Percentiles rank a stretch among this genome's conserved stretches.
Evolutionary conservation across 768 basidiomycete genomes (phyloP).

Genomic region (Exsudoporus frostii): DNA sequence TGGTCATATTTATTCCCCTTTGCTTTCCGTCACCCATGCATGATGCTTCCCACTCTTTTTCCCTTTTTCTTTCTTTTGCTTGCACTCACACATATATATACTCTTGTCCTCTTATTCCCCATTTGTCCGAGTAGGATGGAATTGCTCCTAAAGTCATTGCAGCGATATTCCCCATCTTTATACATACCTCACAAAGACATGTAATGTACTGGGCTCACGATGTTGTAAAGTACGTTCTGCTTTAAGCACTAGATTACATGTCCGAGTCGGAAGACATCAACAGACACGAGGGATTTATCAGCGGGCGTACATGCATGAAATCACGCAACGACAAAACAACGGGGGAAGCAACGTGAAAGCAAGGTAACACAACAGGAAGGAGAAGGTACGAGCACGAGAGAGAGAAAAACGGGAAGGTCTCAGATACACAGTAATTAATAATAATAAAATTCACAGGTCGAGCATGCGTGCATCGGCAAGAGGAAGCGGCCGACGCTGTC

Average conservation of each 20-base stretch:
- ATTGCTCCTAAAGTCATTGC: slow-evolving; percentile 11
- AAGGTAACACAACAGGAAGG: background rate
- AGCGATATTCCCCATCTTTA: slow-evolving; percentile 17
- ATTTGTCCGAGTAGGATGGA: slow-evolving; percentile 12
- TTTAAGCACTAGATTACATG: slow-evolving; percentile 17
- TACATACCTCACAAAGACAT: slow-evolving; percentile 24
- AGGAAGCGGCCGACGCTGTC: slow-evolving; percentile 30
- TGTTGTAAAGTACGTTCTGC: slow-evolving; percentile 18
- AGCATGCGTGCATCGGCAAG: slow-evolving; percentile 33
- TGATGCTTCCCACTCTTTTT: background rate
- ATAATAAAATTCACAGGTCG: slow-evolving; percentile 18
- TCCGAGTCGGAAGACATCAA: background rate
- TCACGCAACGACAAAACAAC: background rate
- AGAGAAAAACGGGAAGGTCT: too few species aligned
- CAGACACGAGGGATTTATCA: background rate
- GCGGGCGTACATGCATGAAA: background rate
- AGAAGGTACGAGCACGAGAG: too few species aligned
- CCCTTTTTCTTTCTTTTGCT: background rate
- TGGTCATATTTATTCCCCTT: slow-evolving; percentile 29
- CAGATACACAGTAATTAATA: background rate
- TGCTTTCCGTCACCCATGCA: slow-evolving; percentile 10
- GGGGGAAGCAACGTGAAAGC: slow-evolving; percentile 5
- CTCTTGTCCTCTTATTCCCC: background rate
- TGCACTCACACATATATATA: background rate
- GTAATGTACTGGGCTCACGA: slow-evolving; percentile 23